A percentile compares a stretch with the other conserved stretches of the same genome.
These are phyloP conservation scores for Saxispiralis lemnorum DNA, from an alignment of 495 filamentous ascomycete species.

Conservation along the genomic window DNA sequence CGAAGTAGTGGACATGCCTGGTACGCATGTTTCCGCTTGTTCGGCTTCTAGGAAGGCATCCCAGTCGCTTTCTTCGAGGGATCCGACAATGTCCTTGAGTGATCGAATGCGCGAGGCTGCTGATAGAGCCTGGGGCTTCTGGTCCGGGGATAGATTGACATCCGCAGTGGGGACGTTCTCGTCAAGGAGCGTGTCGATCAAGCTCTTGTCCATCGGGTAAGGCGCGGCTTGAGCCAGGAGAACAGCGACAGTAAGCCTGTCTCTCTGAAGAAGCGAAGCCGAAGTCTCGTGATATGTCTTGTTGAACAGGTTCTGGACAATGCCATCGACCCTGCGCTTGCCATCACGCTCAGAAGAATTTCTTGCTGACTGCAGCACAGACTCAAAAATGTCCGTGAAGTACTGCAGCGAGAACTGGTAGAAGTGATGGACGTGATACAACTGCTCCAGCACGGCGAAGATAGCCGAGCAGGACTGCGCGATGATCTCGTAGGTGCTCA, in stretches of 20 bases:
- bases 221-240: conserved; percentile 86
- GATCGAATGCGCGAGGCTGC: conserved; percentile 48
- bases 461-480: conserved; percentile 89
- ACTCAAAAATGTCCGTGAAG: conserved; percentile 92
- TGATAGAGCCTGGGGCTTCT: conserved; percentile 36
- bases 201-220: conserved; percentile 75
- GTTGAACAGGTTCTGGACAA: conserved; percentile 74
- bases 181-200: conserved; percentile 77
- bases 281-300: conserved; percentile 87
- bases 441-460: conserved; percentile 88
- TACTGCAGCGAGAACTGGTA: conserved; percentile 98
- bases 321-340: conserved; percentile 61
- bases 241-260: conserved; percentile 87
- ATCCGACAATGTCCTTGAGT: conserved; percentile 56
- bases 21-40: conserved; percentile 73
- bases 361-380: conserved; percentile 70
- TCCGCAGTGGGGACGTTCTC: conserved; percentile 58
- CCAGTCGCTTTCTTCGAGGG: conserved; percentile 48
- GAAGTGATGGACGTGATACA: conserved; percentile 97
- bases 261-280: conserved; percentile 80
- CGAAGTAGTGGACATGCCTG: conserved; percentile 42
- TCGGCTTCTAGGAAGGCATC: conserved; percentile 68
- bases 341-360: conserved; percentile 57
- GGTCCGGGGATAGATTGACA: conserved; percentile 47
- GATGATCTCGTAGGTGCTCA: conserved; percentile 77